Evolutionary conservation across 1,139 yeast genomes (phyloP).

Genomic region (Scheffersomyces cryptocercus): DNA sequence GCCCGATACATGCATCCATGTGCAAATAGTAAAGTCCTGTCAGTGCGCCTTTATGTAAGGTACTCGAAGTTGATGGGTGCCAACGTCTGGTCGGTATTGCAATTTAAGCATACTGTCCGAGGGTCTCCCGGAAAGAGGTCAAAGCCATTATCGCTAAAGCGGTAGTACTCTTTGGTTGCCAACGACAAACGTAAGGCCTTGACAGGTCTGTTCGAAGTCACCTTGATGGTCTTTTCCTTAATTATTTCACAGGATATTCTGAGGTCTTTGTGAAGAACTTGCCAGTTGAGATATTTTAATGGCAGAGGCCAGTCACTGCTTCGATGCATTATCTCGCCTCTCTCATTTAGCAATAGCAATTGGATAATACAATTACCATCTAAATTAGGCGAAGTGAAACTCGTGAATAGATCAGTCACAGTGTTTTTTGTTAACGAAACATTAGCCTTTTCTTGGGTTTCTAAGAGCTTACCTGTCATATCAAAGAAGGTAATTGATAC

Average conservation of each 20-base stretch:
- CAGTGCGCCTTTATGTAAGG: too few relatives aligned
- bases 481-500: neutral
- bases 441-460: neutral
- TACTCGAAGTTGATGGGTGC: too few relatives aligned
- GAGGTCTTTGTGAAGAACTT: neutral
- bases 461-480: neutral
- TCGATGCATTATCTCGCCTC: neutral
- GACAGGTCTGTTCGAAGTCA: constrained; percentile 35
- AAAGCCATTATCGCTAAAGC: constrained; percentile 41
- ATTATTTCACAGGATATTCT: neutral
- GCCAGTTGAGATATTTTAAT: constrained; percentile 36
- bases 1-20: too few relatives aligned
- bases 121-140: constrained; percentile 43
- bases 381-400: neutral
- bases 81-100: too few relatives aligned
- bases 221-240: constrained; percentile 1
- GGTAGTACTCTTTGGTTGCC: neutral
- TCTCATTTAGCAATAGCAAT: neutral
- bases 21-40: too few relatives aligned
- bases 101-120: too few relatives aligned
- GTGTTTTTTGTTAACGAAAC: neutral
- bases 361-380: neutral
- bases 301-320: constrained; percentile 55
- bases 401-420: neutral
- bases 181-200: constrained; percentile 35